These are phyloP conservation scores for Exophiala sp. DNA, from an alignment of 2,329 filamentous ascomycete species.

Conservation along the genomic window DNA sequence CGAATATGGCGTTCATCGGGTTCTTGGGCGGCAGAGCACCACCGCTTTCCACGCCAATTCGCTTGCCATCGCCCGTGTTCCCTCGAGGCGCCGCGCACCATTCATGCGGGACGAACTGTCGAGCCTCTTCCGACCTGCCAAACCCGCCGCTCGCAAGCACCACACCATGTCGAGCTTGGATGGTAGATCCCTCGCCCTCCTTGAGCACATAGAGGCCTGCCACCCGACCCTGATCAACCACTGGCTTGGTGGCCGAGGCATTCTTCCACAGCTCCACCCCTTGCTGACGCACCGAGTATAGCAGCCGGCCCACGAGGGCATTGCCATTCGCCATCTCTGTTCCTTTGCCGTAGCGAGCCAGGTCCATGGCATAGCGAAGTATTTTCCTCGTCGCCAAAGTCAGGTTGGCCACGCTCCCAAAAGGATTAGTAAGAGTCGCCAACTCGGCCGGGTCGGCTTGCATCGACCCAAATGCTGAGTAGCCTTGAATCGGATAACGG, in stretches of 20 bases:
- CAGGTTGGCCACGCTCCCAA: slow-evolving; percentile 3
- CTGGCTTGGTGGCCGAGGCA: slow-evolving; percentile 2
- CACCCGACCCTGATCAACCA: too few relatives aligned
- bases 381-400: slow-evolving; percentile 1
- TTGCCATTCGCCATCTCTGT: slow-evolving; percentile 13
- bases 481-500: slow-evolving; percentile 12
- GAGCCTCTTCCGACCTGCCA: slow-evolving; percentile 30
- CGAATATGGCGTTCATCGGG: slow-evolving; percentile 6
- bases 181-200: slow-evolving; percentile 26
- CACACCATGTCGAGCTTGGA: slow-evolving; percentile 31
- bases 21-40: slow-evolving; percentile 4
- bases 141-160: slow-evolving; percentile 37
- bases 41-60: slow-evolving; percentile 3
- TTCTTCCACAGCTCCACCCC: slow-evolving; percentile 8
- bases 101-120: slow-evolving; percentile 22
- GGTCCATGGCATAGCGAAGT: slow-evolving; percentile 3
- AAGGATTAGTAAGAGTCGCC: slow-evolving; percentile 6
- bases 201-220: too few relatives aligned
- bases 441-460: slow-evolving; percentile 13
- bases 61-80: slow-evolving; percentile 25
- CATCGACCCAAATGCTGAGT: slow-evolving; percentile 11
- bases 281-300: slow-evolving; percentile 3
- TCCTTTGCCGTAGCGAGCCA: slow-evolving; percentile 9
- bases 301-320: slow-evolving; percentile 13
- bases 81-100: slow-evolving; percentile 28